Base-by-base conservation (phyloP, 176 grass and related monocot species). In the Ensete glaucum region DNA sequence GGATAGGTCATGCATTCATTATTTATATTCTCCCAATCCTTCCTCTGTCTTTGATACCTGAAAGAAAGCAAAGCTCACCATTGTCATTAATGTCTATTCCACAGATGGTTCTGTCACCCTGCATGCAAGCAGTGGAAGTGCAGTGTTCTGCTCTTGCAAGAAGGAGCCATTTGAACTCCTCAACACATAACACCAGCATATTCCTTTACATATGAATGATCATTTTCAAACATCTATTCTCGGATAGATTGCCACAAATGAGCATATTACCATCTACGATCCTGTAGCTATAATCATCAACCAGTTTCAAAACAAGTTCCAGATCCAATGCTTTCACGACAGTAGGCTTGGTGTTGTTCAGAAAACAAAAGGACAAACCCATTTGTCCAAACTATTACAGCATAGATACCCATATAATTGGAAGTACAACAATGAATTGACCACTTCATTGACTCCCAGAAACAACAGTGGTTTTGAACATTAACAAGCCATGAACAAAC, bases 401-500 rank as follows among this genome's bases (percentile, higher is more conserved):
- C 7, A 67, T 67, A 11, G 19, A 27, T 67, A 15, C 48, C 26
- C 27, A 48, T 19, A 67, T 16, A 34, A 67, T 26, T 34, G 23
- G 13, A 67, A 67, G 64, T 48, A 67, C 65, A 67, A 17, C 9
- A 5, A 52, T 19, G 67, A 70, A 20, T 11, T 51, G 67, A 70
- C 67, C 8, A 9, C 17, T 9, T 51, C 26, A 43, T 67, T 43
- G 64, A 67, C 64, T 70, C 67, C 13, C 13, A 49, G 9, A 10
- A 15, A n/a, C 27, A 63, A 55, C 69, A 79, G 6, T 62, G 71
- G 14, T 2, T 7, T 50, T 50, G 29, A 48, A 8, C 43, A 70
- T 70, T 52, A 80, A 73, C 20, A 80, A 80, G 50, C 22, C 53
- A 73, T 52, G 52, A 80, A 22, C 68, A 80, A 72, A 80, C 78